These are phyloP conservation scores for Pseudocercospora pini-densiflorae DNA, from an alignment of 2,329 filamentous ascomycete genomes.

Conservation along the genomic window DNA sequence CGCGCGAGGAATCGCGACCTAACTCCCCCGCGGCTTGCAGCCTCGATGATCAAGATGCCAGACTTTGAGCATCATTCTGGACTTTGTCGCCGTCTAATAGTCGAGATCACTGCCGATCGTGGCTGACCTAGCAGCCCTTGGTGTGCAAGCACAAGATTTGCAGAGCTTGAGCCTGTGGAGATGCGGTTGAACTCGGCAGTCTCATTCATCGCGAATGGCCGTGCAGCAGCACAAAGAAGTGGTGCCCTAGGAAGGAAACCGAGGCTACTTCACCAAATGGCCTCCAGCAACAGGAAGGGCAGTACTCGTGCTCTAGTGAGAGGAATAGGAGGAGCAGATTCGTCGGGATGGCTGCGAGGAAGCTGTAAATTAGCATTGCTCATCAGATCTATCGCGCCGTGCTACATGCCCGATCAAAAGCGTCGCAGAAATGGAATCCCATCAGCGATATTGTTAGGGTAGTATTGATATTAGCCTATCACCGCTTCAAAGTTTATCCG, in stretches of 20 bases:
- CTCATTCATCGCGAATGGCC: too few relatives aligned
- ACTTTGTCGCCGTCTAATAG: not conserved
- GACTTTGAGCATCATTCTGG: too few relatives aligned
- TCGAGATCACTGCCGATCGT: not conserved
- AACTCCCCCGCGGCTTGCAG: not conserved
- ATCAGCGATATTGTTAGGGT: not conserved
- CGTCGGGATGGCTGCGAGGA: not conserved
- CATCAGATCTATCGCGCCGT: not conserved
- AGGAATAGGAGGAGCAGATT: not conserved
- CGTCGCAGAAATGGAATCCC: not conserved
- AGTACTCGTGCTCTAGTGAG: not conserved
- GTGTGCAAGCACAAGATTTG: too few relatives aligned
- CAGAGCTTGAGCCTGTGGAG: too few relatives aligned
- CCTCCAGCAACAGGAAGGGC: not conserved
- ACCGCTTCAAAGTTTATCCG: not conserved
- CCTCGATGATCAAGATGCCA: not conserved
- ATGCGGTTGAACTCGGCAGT: too few relatives aligned
- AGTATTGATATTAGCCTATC: not conserved
- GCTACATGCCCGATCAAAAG: not conserved
- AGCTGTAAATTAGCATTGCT: not conserved
- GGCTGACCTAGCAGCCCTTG: too few relatives aligned
- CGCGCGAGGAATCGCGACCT: not conserved
- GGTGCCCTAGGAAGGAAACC: too few relatives aligned
- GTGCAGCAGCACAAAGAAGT: too few relatives aligned
- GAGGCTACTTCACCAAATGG: not conserved